Percentiles rank a stretch among this genome's conserved stretches.
These are phyloP conservation scores for Lipomyces anomalus DNA, from an alignment of 805 yeast genomes.

Conservation along the genomic window DNA sequence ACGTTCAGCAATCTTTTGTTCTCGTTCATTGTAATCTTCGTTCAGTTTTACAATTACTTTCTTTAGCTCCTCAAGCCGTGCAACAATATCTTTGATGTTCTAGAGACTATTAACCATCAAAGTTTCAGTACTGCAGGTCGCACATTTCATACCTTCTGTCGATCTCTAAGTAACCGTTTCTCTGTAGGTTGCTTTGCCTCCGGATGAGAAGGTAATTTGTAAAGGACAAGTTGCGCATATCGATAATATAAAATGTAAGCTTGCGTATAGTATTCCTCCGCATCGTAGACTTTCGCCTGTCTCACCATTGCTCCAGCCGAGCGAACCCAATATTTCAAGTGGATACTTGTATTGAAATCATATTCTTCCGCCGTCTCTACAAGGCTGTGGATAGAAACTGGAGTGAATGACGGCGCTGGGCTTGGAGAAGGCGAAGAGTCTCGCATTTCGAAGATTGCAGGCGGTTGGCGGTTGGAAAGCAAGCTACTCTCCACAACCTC, in stretches of 20 bases:
- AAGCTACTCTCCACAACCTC: too few relatives aligned
- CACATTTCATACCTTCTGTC: slow-evolving; percentile 19
- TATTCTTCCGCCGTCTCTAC: slow-evolving; percentile 42
- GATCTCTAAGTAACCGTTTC: slow-evolving; percentile 3
- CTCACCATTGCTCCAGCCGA: slow-evolving; percentile 45
- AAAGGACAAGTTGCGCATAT: slow-evolving; percentile 52
- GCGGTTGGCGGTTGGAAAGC: too few relatives aligned
- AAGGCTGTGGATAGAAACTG: too few relatives aligned
- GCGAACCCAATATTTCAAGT: slow-evolving; percentile 51
- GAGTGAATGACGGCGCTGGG: too few relatives aligned
- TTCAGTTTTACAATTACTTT: slow-evolving; percentile 22
- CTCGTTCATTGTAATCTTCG: slow-evolving; percentile 5
- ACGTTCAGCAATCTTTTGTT: slow-evolving; percentile 5
- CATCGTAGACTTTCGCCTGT: slow-evolving; percentile 45
- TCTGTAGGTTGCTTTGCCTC: slow-evolving; percentile 33
- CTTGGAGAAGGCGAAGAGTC: too few relatives aligned
- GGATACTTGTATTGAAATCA: slow-evolving; percentile 46
- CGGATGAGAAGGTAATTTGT: slow-evolving; percentile 45
- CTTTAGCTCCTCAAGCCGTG: slow-evolving; percentile 19
- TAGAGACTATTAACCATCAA: slow-evolving; percentile 1
- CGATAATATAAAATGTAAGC: slow-evolving; percentile 55
- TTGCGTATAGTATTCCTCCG: slow-evolving; percentile 41
- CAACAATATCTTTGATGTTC: slow-evolving; percentile 6
- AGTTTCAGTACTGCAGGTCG: too few relatives aligned
- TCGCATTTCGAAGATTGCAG: too few relatives aligned